These are phyloP conservation scores for Penicillium crustosum DNA, from an alignment of 2,329 filamentous ascomycete genomes.

Conservation along the genomic window DNA sequence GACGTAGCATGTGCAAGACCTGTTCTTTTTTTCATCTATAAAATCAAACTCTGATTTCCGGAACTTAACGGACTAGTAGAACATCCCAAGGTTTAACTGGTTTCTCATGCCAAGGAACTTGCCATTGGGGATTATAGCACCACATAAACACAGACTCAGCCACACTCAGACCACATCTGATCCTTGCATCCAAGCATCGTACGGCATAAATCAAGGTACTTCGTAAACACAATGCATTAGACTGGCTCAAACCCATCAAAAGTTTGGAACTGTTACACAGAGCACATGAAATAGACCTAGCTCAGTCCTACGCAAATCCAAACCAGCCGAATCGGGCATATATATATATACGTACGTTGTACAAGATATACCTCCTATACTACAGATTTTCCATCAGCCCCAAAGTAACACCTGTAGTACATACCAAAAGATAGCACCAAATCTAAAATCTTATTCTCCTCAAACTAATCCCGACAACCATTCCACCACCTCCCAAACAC, in stretches of 20 bases:
- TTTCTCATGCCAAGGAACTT: not conserved
- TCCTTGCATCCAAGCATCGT: not conserved
- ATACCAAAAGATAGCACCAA: not conserved
- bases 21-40: not conserved
- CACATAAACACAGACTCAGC: not conserved
- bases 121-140: not conserved
- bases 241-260: not conserved
- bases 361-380: not conserved
- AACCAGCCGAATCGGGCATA: not conserved
- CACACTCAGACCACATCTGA: not conserved
- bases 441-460: not conserved
- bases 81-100: not conserved
- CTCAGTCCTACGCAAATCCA: not conserved
- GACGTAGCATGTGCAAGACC: not conserved
- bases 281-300: not conserved
- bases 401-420: not conserved
- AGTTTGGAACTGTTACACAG: not conserved
- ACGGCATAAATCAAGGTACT: not conserved
- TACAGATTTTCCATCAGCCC: not conserved
- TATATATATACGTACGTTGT: not conserved
- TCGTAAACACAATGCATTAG: not conserved
- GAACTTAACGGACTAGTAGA: not conserved
- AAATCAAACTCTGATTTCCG: not conserved
- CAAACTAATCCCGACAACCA: not conserved
- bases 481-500: not conserved